Conservation (phyloP, 2,329 filamentous ascomycete species). For the Aureobasidium sp. region DNA sequence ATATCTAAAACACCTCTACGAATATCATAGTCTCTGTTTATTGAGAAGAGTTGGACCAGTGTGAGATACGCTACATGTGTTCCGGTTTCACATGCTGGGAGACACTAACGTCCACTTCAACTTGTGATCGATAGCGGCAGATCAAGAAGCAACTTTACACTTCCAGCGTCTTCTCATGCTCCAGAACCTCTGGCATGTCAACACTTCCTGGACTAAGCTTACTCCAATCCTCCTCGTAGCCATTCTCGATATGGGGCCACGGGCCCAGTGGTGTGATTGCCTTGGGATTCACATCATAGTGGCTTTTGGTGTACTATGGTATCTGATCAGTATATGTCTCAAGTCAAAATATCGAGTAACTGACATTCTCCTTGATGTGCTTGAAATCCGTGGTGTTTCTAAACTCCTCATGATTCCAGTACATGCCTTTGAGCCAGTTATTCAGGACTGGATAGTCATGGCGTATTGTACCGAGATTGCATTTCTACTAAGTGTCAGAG, state of each 20-base stretch:
- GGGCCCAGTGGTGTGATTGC: constrained; percentile 57
- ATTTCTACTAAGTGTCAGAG: constrained; percentile 35
- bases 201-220: constrained; percentile 43
- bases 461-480: constrained; percentile 53
- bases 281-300: constrained; percentile 51
- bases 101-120: neutral
- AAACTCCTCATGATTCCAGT: constrained; percentile 47
- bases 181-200: constrained; percentile 33
- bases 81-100: neutral
- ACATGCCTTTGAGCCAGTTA: constrained; percentile 53
- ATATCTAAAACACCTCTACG: neutral
- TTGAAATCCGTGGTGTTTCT: constrained; percentile 54
- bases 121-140: neutral
- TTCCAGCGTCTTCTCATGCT: constrained; percentile 24
- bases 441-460: constrained; percentile 50
- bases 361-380: constrained; percentile 59
- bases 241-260: constrained; percentile 49
- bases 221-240: constrained; percentile 42
- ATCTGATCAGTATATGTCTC: neutral
- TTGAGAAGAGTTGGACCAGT: too few species aligned
- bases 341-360: constrained; percentile 22
- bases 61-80: too few species aligned
- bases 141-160: neutral
- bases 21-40: neutral
- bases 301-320: constrained; percentile 47